Base-by-base conservation (phyloP, 2,329 filamentous ascomycete species). In the Botryotinia convoluta region DNA sequence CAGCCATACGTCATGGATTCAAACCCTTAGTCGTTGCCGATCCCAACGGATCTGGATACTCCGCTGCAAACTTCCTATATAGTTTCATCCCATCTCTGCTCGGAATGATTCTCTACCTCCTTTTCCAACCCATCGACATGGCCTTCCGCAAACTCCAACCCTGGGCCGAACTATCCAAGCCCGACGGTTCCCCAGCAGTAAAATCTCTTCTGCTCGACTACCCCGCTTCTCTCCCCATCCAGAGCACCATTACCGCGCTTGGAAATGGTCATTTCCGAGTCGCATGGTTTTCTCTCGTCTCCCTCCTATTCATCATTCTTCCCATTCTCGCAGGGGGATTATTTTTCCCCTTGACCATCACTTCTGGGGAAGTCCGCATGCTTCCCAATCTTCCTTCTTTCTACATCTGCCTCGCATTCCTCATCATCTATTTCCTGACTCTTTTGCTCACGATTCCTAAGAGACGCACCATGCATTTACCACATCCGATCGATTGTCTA, bases 61-160 rank as follows among this genome's bases (percentile, higher is more conserved):
- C 93, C 1, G 86, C 93, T 0, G 93, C 94, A 68, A 94, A 97
- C 82, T 98, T 98, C 83, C 84, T 97, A 69, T 98, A 94, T 84
- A 90, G 88, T 74, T 94, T 95, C 82, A 72, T 95, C 35, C 92
- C 93, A 0, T 88, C 91, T 4, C 77, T 92, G 0, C 80, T 94
- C 42, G 93, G 90, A 7, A 88, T 90, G 78, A 77, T 92, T 26
- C 83, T 93, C 67, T 92, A 91, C 80, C 86, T 94, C 63, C 81
- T 87, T 69, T 90, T 93, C 81, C 88, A 92, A 75, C 86, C 88
- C 45, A 82, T 94, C 72, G 92, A 94, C 79, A 85, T 89, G 79
- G 85, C 87, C 2, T 80, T 93, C 74, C 89, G 92, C 71, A 85
- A 90, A 45, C 85, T 94, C 4, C 87, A 90, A 76, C 92, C 92